These are phyloP conservation scores for Liriodendron chinense DNA, from an alignment of 164 flowering plant species.

Conservation along the genomic window DNA sequence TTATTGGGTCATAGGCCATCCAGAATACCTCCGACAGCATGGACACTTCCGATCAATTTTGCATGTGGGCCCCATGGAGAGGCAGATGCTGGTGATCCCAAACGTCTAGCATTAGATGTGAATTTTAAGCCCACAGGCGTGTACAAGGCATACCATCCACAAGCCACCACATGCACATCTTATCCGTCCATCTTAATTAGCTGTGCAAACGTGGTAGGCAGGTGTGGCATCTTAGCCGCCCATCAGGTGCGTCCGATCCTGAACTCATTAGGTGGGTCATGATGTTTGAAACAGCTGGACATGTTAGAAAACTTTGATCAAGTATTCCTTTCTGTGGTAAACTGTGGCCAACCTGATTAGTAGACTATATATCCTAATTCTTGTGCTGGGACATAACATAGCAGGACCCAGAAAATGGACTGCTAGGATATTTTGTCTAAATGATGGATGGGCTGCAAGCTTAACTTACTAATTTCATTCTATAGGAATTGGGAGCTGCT, in stretches of 20 bases:
- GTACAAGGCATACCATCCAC: background rate
- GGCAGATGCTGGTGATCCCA: background rate
- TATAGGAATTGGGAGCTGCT: conserved; percentile 48
- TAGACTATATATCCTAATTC: no score
- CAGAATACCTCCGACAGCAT: background rate
- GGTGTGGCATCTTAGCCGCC: background rate
- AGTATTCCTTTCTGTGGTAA: no score
- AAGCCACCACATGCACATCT: background rate
- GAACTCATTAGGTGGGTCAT: background rate
- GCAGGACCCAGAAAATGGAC: no score
- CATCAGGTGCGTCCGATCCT: no score
- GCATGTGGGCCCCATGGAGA: background rate
- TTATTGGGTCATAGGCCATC: background rate
- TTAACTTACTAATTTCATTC: background rate
- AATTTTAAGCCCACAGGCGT: background rate
- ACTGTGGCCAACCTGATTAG: no score
- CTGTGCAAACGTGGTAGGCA: no score
- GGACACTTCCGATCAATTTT: background rate
- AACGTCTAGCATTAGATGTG: background rate
- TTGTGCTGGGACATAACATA: no score
- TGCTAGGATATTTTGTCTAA: background rate
- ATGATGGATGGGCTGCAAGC: background rate
- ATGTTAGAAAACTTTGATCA: no score
- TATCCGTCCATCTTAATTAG: no score
- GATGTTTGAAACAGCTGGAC: background rate